These are phyloP conservation scores for Kluyveromyces sp. DNA, from an alignment of 1,139 yeast species.

Conservation along the genomic window DNA sequence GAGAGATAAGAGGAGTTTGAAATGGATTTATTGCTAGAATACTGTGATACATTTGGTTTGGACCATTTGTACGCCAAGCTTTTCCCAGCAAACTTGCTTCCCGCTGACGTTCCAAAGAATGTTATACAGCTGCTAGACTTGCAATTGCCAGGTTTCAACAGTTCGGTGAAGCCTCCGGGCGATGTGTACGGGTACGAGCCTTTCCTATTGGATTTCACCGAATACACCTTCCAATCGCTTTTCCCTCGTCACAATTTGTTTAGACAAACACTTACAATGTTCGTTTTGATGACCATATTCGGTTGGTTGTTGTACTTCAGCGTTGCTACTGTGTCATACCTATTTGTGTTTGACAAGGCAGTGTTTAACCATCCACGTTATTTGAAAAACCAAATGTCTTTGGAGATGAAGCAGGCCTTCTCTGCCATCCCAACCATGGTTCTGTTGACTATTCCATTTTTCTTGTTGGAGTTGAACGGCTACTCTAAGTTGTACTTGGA, in stretches of 20 bases:
- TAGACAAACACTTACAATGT: constrained; percentile 64
- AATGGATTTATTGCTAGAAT: constrained; percentile 89
- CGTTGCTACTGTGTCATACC: constrained; percentile 71
- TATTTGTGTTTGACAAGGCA: constrained; percentile 73
- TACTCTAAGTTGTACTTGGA: constrained; percentile 69
- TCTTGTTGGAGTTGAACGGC: constrained; percentile 74
- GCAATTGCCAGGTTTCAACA: constrained; percentile 12
- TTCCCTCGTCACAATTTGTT: constrained; percentile 63
- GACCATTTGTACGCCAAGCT: constrained; percentile 63
- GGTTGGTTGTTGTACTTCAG: constrained; percentile 74
- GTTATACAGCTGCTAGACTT: constrained; percentile 19
- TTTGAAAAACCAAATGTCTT: constrained; percentile 80
- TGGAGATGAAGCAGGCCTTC: constrained; percentile 73
- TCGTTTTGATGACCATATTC: constrained; percentile 66
- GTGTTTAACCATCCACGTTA: constrained; percentile 94
- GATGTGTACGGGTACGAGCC: constrained; percentile 45
- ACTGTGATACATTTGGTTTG: constrained; percentile 59
- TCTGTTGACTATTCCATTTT: constrained; percentile 79
- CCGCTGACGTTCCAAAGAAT: constrained; percentile 30
- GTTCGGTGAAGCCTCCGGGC: constrained; percentile 16
- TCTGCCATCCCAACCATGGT: constrained; percentile 89
- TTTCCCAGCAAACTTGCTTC: constrained; percentile 42
- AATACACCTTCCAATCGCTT: constrained; percentile 51
- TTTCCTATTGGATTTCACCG: constrained; percentile 41
- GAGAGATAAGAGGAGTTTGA: not conserved